Percentiles rank a stretch among this genome's conserved stretches.
Evolutionary conservation across 805 yeast species (phyloP).

Genomic region (Ogataea degrootiae): DNA sequence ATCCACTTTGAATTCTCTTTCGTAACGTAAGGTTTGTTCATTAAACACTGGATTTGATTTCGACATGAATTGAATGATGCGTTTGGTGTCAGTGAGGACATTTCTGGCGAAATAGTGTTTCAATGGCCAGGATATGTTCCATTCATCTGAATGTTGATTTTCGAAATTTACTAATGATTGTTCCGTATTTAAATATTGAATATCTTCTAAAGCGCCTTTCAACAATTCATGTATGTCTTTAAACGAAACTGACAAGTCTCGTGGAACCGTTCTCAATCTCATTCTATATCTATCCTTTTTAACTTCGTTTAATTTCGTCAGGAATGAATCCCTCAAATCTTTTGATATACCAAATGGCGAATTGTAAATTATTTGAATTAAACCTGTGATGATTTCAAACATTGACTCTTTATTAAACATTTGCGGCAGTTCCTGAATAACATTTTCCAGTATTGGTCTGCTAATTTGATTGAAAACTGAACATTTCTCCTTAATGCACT

Average conservation of each 20-base stretch:
- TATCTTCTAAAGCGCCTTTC: conserved; percentile 9
- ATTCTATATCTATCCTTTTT: conserved; percentile 5
- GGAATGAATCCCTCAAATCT: conserved; percentile 3
- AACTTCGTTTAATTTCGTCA: conserved; percentile 1
- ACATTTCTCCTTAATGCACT: conserved; percentile 5
- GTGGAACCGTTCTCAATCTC: conserved; percentile 6
- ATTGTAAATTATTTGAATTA: conserved; percentile 8
- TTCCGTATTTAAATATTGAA: conserved; percentile 6
- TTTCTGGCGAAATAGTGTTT: conserved; percentile 11
- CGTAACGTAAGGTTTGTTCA: conserved; percentile 1
- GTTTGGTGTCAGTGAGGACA: conserved; percentile 7
- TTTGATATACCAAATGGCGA: conserved; percentile 12
- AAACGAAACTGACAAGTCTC: conserved; percentile 5
- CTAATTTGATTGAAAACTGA: conserved; percentile 8
- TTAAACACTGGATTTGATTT: conserved; percentile 3
- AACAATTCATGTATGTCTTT: conserved; percentile 7
- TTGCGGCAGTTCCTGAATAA: conserved; percentile 1
- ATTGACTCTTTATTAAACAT: conserved; percentile 7
- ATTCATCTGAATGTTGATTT: conserved; percentile 2
- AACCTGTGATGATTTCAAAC: conserved; percentile 4
- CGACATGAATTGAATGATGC: conserved; percentile 10
- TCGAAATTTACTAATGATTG: conserved; percentile 9
- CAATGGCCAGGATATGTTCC: conserved; percentile 7
- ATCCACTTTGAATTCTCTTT: conserved; percentile 4
- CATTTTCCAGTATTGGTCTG: conserved; percentile 7